phyloP scores from a whole-genome alignment of 2,329 filamentous ascomycete genomes.

The Monosporascus sp. region DNA sequence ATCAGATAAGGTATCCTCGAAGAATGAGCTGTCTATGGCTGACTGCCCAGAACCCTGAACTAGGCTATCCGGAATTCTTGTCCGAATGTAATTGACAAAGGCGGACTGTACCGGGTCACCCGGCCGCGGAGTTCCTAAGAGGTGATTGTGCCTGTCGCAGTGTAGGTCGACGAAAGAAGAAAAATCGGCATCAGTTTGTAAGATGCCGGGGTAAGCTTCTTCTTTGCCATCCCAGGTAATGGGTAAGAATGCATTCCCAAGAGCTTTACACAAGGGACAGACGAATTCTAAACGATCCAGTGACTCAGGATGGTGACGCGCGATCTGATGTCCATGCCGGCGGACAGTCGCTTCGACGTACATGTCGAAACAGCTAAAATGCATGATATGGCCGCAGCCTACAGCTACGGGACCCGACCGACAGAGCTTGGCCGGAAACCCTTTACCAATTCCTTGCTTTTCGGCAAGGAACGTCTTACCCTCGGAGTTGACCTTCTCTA shows the following conservation, averaged over 20 bases:
- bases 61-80: constrained; percentile 33
- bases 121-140: constrained; percentile 20
- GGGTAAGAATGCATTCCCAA: constrained; percentile 91
- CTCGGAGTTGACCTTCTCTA: constrained; percentile 69
- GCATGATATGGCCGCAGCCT: constrained; percentile 97
- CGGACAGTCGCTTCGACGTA: constrained; percentile 81
- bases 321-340: constrained; percentile 87
- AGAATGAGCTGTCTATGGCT: constrained; percentile 39
- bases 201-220: constrained; percentile 71
- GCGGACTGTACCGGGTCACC: constrained; percentile 28
- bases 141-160: constrained; percentile 31
- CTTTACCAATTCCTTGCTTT: constrained; percentile 80
- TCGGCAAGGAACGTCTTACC: constrained; percentile 69
- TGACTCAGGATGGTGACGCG: constrained; percentile 85
- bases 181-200: constrained; percentile 58
- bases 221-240: constrained; percentile 94
- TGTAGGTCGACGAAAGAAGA: constrained; percentile 62
- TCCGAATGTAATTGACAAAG: constrained; percentile 34
- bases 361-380: constrained; percentile 89
- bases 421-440: constrained; percentile 67
- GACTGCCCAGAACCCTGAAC: constrained; percentile 33
- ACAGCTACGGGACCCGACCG: constrained; percentile 75
- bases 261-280: constrained; percentile 91
- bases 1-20: constrained; percentile 38
- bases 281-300: constrained; percentile 81